phyloP scores from a whole-genome alignment of 805 yeast species.

The Ogataea neopini region DNA sequence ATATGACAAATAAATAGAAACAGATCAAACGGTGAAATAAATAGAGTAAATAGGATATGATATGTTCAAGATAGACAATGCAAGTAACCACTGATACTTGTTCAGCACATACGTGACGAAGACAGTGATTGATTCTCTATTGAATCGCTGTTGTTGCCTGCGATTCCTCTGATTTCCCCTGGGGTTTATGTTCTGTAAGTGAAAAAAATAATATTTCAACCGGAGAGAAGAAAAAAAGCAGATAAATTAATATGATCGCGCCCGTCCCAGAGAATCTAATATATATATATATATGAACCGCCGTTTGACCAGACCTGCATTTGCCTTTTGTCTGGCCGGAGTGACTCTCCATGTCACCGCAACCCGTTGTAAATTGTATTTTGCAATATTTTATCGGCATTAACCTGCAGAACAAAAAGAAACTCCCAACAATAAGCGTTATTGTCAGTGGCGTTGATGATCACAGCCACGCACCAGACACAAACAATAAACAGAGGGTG shows the following conservation, averaged over 20 bases:
- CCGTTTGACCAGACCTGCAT: background rate
- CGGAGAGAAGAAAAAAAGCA: background rate
- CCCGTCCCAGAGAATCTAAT: background rate
- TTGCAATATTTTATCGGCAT: constrained; percentile 16
- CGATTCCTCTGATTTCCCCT: no score
- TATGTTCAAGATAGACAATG: no score
- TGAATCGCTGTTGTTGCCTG: no score
- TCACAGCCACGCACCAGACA: constrained; percentile 3
- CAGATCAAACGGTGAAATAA: background rate
- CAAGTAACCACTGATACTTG: background rate
- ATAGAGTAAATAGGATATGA: no score
- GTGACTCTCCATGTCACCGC: constrained; percentile 4
- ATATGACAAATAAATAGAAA: constrained; percentile 9
- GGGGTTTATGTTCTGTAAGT: background rate
- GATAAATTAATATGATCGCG: background rate
- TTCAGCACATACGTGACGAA: background rate
- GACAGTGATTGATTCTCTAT: background rate
- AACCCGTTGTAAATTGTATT: background rate
- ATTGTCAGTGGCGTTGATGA: background rate
- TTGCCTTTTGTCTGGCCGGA: background rate
- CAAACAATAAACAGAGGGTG: constrained; percentile 5
- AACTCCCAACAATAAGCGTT: background rate
- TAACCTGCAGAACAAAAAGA: constrained; percentile 10
- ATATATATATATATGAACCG: background rate
- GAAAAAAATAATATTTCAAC: background rate